Conservation (phyloP, 495 filamentous ascomycete species). For the Staphylotrichum longicolle region DNA sequence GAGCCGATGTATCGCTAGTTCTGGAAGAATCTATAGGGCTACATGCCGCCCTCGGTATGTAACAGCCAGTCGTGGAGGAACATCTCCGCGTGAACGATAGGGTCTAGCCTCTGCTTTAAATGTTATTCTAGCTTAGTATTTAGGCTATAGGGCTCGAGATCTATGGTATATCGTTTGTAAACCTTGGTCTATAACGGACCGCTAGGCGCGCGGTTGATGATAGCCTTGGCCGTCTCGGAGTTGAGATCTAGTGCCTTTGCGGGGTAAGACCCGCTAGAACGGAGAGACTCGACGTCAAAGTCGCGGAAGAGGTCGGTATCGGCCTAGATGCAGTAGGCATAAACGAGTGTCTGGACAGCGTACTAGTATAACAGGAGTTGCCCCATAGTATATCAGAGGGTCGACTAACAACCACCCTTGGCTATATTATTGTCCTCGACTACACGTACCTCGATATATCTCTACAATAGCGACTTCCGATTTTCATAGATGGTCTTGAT, state of each 20-base stretch:
- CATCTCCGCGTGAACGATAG: slow-evolving; percentile 21
- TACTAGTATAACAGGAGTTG: slow-evolving; percentile 17
- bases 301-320: slow-evolving; percentile 18
- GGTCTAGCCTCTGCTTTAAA: neutral
- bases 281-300: slow-evolving; percentile 9
- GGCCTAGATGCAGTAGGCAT: slow-evolving; percentile 16
- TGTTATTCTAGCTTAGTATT: neutral
- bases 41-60: slow-evolving; percentile 15
- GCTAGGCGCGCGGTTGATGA: slow-evolving; percentile 15
- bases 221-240: slow-evolving; percentile 3
- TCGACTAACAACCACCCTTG: slow-evolving; percentile 19
- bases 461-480: slow-evolving; percentile 5
- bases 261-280: neutral
- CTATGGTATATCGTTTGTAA: slow-evolving; percentile 8
- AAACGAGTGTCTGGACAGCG: slow-evolving; percentile 10
- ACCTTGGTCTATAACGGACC: neutral
- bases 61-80: slow-evolving; percentile 23
- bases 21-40: slow-evolving; percentile 26
- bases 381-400: slow-evolving; percentile 4
- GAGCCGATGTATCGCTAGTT: slow-evolving; percentile 29
- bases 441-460: slow-evolving; percentile 12
- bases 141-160: slow-evolving; percentile 10
- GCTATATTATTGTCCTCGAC: slow-evolving; percentile 13
- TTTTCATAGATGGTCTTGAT: slow-evolving; percentile 11
- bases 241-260: neutral